Percentiles rank a stretch among this genome's conserved stretches.
Evolutionary conservation across 2,329 filamentous ascomycete species (phyloP).

Genomic region (Trichoderma atrobrunneum): DNA sequence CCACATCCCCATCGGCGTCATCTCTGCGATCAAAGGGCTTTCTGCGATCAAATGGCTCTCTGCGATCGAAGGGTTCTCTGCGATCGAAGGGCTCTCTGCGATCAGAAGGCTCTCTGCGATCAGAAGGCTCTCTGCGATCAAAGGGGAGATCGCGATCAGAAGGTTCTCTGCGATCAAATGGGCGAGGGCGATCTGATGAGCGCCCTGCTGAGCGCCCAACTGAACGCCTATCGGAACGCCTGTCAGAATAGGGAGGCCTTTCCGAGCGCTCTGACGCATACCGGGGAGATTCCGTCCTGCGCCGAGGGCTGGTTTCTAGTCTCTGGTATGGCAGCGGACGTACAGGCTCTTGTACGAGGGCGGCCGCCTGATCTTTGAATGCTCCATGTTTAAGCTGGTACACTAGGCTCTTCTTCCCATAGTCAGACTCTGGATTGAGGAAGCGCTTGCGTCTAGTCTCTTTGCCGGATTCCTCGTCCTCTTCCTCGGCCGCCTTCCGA

Average conservation of each 20-base stretch:
- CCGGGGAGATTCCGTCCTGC: background rate
- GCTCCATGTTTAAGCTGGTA: conserved; percentile 51
- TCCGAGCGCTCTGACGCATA: background rate
- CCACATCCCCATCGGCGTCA: conserved; percentile 6
- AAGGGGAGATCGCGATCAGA: no score
- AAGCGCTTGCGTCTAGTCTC: conserved; percentile 52
- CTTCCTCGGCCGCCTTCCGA: conserved; percentile 37
- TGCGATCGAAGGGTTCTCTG: background rate
- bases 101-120: background rate
- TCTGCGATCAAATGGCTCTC: background rate
- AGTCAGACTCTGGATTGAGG: conserved; percentile 45
- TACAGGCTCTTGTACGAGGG: conserved; percentile 29
- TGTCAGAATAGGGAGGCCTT: background rate
- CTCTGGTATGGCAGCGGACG: conserved; percentile 18
- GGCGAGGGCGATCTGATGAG: background rate
- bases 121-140: background rate
- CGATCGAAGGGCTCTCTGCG: background rate
- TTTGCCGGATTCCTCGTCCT: conserved; percentile 33
- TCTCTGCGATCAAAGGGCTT: background rate
- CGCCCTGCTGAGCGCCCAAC: background rate
- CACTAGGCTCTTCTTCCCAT: conserved; percentile 56
- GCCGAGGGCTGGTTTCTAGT: background rate
- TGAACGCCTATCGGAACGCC: background rate
- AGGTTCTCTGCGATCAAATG: background rate
- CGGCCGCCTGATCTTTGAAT: conserved; percentile 30